Conservation (phyloP, 345 rosid genomes). For the Camelina laxa region DNA sequence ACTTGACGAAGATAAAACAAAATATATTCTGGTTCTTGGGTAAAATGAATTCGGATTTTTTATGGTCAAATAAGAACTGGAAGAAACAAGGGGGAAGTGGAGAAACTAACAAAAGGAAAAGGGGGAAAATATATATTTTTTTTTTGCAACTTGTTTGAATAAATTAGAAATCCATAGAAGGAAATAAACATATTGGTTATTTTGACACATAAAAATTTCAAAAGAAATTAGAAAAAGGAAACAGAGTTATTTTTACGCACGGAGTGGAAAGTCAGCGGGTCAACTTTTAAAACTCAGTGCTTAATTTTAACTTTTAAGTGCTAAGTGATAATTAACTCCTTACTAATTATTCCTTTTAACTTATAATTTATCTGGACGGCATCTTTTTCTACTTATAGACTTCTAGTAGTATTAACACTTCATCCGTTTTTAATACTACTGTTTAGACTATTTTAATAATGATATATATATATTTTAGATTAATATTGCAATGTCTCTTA, state of each 20-base stretch:
- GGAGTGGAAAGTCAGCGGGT: conserved; percentile 44
- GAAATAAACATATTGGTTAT: conserved; percentile 4
- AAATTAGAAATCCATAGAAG: conserved; percentile 25
- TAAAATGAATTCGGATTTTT: conserved; percentile 29
- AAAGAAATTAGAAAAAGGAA: conserved; percentile 21
- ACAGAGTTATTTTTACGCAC: conserved; percentile 24
- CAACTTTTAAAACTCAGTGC: conserved; percentile 44
- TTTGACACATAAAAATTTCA: conserved; percentile 1
- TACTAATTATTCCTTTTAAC: not conserved
- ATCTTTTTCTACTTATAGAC: conserved; percentile 35
- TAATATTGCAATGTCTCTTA: not conserved
- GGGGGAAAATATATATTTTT: not conserved
- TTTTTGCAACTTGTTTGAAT: conserved; percentile 43
- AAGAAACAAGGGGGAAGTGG: conserved; percentile 19
- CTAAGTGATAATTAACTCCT: conserved; percentile 31
- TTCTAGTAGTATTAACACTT: conserved; percentile 5
- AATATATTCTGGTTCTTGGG: conserved; percentile 13
- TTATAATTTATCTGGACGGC: conserved; percentile 35
- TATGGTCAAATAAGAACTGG: conserved; percentile 34
- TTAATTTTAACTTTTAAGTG: conserved; percentile 23
- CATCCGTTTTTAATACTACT: not conserved
- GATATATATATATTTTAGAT: not conserved
- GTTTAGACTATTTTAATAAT: not conserved
- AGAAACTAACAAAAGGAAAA: conserved; percentile 7
- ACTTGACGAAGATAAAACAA: no score